Evolutionary conservation across 805 yeast genomes (phyloP).

Genomic region (Yamadazyma olivae): DNA sequence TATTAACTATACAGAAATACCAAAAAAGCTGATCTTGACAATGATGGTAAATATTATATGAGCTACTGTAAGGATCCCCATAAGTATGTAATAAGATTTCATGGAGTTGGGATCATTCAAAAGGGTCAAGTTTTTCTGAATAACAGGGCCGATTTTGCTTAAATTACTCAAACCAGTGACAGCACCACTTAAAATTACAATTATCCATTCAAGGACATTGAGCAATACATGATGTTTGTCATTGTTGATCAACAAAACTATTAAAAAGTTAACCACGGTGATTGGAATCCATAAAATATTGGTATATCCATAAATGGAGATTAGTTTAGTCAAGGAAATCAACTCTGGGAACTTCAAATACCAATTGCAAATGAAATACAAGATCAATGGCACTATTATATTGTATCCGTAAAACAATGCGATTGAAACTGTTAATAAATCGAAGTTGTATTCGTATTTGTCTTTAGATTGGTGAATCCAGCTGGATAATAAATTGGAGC

Average conservation of each 20-base stretch:
- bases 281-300: constrained; percentile 85
- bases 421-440: constrained; percentile 63
- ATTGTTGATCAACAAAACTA: constrained; percentile 47
- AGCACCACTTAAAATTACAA: constrained; percentile 57
- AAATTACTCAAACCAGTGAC: constrained; percentile 57
- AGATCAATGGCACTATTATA: constrained; percentile 54
- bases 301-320: constrained; percentile 83
- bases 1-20: constrained; percentile 17
- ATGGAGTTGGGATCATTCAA: constrained; percentile 25
- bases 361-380: constrained; percentile 53
- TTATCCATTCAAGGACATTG: constrained; percentile 59
- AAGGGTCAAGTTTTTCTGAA: constrained; percentile 32
- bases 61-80: constrained; percentile 35
- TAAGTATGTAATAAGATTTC: constrained; percentile 33
- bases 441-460: constrained; percentile 58
- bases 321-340: constrained; percentile 53
- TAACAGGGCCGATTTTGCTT: constrained; percentile 41
- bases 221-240: constrained; percentile 32
- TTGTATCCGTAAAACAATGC: constrained; percentile 76
- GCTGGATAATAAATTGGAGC: constrained; percentile 61
- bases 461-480: constrained; percentile 43
- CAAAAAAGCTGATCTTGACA: constrained; percentile 66
- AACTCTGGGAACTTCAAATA: constrained; percentile 48
- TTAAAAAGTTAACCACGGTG: constrained; percentile 55
- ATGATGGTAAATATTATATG: constrained; percentile 61